Conservation (phyloP, 352 stramenopile genomes). For the Globisporangium carolinianum region DNA sequence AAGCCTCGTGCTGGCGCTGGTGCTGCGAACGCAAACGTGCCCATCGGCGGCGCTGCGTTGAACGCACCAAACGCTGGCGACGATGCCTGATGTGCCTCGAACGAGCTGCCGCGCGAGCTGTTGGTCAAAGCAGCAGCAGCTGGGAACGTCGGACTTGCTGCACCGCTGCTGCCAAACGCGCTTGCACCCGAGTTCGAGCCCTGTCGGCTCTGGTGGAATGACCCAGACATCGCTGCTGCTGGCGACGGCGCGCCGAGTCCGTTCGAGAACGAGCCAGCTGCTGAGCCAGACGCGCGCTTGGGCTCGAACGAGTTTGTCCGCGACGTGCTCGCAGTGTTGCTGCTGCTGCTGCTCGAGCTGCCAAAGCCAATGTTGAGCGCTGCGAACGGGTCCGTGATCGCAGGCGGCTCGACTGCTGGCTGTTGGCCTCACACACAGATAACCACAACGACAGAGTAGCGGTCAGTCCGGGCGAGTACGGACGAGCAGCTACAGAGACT, state of each 20-base stretch:
- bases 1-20: conserved; percentile 1
- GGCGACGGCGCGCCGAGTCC: not conserved
- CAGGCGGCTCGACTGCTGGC: conserved; percentile 12
- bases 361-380: conserved; percentile 55
- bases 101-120: conserved; percentile 33
- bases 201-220: conserved; percentile 8
- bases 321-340: conserved; percentile 14
- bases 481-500: too few relatives aligned
- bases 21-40: conserved; percentile 9
- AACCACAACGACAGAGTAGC: not conserved
- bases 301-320: conserved; percentile 27
- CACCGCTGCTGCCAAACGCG: conserved; percentile 11
- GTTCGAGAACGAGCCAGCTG: conserved; percentile 8
- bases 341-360: conserved; percentile 15
- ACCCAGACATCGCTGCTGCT: not conserved
- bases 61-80: conserved; percentile 17
- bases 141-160: not conserved
- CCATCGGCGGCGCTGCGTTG: conserved; percentile 5
- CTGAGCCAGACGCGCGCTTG: conserved; percentile 12
- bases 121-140: conserved; percentile 4
- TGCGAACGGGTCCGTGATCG: conserved; percentile 69
- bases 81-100: conserved; percentile 14
- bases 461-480: not conserved
- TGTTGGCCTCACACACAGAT: not conserved
- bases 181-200: not conserved